Conservation (phyloP, 768 basidiomycete genomes). For the Tricholoma sp. region DNA sequence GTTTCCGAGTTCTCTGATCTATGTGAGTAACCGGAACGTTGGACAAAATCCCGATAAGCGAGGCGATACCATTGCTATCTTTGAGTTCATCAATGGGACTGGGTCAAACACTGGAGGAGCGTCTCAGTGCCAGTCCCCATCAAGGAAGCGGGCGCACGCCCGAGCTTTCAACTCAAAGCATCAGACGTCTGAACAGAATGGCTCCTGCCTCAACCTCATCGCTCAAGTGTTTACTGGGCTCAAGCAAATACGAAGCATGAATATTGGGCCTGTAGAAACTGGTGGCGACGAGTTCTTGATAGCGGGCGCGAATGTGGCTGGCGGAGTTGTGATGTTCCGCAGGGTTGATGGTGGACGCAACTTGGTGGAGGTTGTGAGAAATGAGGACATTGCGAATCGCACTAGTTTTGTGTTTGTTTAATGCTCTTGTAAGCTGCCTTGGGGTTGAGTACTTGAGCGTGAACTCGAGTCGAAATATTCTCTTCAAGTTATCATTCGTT, state of each 20-base stretch:
- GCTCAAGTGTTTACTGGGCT: slow-evolving; percentile 51
- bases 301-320: slow-evolving; percentile 44
- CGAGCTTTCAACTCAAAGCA: background rate
- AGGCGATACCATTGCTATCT: slow-evolving; percentile 57
- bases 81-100: slow-evolving; percentile 32
- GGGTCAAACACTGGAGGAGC: background rate
- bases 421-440: too few relatives aligned
- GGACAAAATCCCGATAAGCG: slow-evolving; percentile 38
- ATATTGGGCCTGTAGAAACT: slow-evolving; percentile 35
- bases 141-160: background rate
- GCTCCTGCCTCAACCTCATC: slow-evolving; percentile 30
- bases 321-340: slow-evolving; percentile 55
- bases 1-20: slow-evolving; percentile 46
- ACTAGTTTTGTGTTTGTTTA: slow-evolving; percentile 20
- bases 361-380: slow-evolving; percentile 47
- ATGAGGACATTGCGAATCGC: slow-evolving; percentile 35
- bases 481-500: too few relatives aligned
- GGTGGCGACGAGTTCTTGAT: slow-evolving; percentile 46
- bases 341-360: slow-evolving; percentile 49
- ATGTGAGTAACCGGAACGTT: slow-evolving; percentile 53
- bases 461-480: too few relatives aligned
- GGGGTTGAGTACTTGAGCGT: too few relatives aligned
- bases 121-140: background rate
- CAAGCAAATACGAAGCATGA: slow-evolving; percentile 51
- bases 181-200: background rate